Evolutionary conservation across 192 early-diverging fungal genomes (phyloP), one percentile per base, ranked within the genome.

Genomic region (Coemansia sp.): DNA sequence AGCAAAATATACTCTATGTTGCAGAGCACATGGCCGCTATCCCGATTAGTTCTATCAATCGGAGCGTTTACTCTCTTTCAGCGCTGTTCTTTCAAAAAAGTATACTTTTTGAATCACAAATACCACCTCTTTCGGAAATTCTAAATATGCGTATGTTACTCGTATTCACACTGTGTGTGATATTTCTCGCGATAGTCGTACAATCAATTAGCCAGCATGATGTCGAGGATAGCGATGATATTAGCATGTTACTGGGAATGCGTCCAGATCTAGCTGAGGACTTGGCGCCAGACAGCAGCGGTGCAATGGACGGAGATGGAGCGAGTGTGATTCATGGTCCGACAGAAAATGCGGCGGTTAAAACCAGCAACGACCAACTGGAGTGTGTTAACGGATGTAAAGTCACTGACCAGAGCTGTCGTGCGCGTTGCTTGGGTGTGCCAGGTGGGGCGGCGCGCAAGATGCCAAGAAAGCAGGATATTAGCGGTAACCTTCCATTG

Each of bases 381-480:
- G 79, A 58, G 17, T 82, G 79, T 23, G 50, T 82, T 17, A 67
- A 28, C 14, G 71, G 39, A 21, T 82, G 79, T 33, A 61, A 58
- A 6, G 53, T 30, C 13, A 66, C 74, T 1, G 79, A 82, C 21
- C 79, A 76, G 63, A 74, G 79, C 58, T 82, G 79, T 55, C 67
- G 69, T 0, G 79, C 79, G 6, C 55, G 74, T n/a, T 82, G 79
- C 39, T 50, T 82, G 64, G 79, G 79, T 0, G 79, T 76, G 5
- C 79, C 79, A 30, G 79, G 79, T 14, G 74, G 70, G 33, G 79
- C 79, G 19, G 61, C 71, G 21, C 72, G 74, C 35, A 74, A 73
- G 35, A 44, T 59, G 60, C 79, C 74, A 8, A 46, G 79, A 2
- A 81, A 76, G 37, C 71, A 76, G 46, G 79, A 82, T 32, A 74